Evolutionary conservation across 768 basidiomycete species (phyloP).

Genomic region (Lentinula lateritia): DNA sequence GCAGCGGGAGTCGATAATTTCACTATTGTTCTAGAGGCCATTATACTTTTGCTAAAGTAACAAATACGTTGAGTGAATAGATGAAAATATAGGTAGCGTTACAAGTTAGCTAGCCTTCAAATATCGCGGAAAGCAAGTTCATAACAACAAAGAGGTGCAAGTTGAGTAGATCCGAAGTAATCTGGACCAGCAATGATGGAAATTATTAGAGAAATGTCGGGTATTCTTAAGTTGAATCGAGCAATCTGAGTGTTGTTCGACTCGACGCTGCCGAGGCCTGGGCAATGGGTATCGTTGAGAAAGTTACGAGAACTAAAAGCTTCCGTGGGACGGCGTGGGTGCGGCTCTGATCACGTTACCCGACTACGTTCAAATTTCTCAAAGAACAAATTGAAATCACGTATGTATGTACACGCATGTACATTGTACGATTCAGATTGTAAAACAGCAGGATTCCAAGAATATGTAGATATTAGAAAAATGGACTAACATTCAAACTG

Average conservation of each 20-base stretch:
- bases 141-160: background rate
- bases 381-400: no score
- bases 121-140: background rate
- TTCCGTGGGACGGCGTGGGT: background rate
- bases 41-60: background rate
- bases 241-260: background rate
- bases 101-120: background rate
- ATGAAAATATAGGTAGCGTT: background rate
- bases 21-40: background rate
- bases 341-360: background rate
- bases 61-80: background rate
- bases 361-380: background rate
- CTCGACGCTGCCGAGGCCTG: background rate
- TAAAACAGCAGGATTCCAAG: no score
- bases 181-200: background rate
- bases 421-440: no score
- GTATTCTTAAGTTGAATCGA: background rate
- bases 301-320: background rate
- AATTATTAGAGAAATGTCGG: background rate
- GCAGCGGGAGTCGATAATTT: background rate
- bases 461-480: background rate
- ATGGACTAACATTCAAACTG: background rate
- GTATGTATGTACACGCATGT: no score
- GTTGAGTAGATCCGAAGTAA: background rate
- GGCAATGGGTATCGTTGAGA: background rate